Base-by-base conservation (phyloP, 768 basidiomycete genomes). In the Mycena rosella region DNA sequence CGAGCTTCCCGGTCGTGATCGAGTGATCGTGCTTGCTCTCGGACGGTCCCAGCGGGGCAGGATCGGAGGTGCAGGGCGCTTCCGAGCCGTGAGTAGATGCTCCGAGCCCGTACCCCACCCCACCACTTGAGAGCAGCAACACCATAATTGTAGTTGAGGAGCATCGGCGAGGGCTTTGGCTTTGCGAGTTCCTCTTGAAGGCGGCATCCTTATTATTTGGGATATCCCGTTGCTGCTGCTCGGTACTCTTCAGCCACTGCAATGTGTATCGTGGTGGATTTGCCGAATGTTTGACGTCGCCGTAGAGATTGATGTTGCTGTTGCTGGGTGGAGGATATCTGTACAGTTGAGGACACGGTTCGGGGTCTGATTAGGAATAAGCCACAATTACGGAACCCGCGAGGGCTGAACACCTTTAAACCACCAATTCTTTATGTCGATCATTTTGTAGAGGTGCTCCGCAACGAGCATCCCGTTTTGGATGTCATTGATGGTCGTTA, bases 101-200 rank as follows among this genome's bases (percentile, higher is more conserved):
- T 58, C 57, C 1, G 27, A 17, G 26, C 58, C 58, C 15, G n/a
- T n/a, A n/a, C n/a, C n/a, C 36, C 9, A 22, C 69, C 69, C 62
- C 69, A 71, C 45, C 62, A 47, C 40, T 68, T 64, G n/a, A 71
- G 44, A 0, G 42, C 71, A 29, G 71, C 68, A 27, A 58, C 68
- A 24, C 68, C 69, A 32, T 70, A 70, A 29, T 62, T 67, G 60
- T 70, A 67, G 42, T 71, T 36, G n/a, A 71, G 62, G 14, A 68
- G 49, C 20, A 71, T 34, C 7, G 32, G 32, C 32, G 32, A 34
- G 32, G 32, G 62, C 26, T 60, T 48, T 6, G 36, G 18, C 29
- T 48, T 44, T 34, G 1, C n/a, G 11, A 34, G 42, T 49, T 20
- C 40, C 36, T 56, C 8, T 40, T 49, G 66, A 71, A 67, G 8